phyloP scores from a whole-genome alignment of 257 asterid genomes.

The Echites panduratus region DNA sequence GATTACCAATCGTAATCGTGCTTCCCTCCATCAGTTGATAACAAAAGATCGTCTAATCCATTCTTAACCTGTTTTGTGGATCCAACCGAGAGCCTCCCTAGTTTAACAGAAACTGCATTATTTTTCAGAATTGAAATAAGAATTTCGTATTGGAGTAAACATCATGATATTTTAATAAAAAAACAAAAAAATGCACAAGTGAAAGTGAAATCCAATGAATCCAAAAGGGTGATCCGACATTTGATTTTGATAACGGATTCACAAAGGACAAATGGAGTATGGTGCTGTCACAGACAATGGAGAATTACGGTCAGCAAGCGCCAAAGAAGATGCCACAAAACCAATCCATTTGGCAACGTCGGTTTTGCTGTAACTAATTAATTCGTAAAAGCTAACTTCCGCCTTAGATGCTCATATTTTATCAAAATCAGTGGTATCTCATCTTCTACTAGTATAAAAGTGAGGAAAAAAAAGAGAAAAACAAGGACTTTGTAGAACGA shows the following conservation, averaged over 20 bases:
- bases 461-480: neutral
- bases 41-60: conserved; percentile 35
- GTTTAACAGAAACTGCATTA: conserved; percentile 24
- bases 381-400: neutral
- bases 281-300: neutral
- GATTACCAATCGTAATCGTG: conserved; percentile 47
- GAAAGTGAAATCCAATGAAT: neutral
- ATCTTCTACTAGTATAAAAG: neutral
- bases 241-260: neutral
- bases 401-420: neutral
- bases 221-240: neutral
- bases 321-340: neutral
- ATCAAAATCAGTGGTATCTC: neutral
- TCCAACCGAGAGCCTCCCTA: conserved; percentile 41
- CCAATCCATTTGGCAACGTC: neutral
- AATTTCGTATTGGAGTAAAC: neutral
- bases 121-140: neutral
- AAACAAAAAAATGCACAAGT: too few species aligned
- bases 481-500: neutral
- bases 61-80: conserved; percentile 24
- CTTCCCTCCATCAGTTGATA: conserved; percentile 37
- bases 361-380: conserved; percentile 2
- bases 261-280: neutral
- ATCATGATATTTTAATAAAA: neutral
- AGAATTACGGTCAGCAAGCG: neutral